phyloP scores from a whole-genome alignment of 495 filamentous ascomycete genomes.

The Hypoxylon lenormandii region DNA sequence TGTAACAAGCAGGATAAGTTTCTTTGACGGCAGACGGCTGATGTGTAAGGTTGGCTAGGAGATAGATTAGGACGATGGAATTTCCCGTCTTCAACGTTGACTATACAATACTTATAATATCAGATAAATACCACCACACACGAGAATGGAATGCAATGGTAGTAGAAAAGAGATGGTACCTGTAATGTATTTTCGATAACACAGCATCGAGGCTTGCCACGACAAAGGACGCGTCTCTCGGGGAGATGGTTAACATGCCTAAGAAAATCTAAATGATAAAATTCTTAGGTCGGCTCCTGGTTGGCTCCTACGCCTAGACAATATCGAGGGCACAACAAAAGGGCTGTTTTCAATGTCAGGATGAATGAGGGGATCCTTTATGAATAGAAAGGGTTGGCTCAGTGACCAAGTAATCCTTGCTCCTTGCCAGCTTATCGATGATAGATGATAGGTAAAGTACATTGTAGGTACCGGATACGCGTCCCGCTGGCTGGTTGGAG shows the following conservation, averaged over 20 bases:
- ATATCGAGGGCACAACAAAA: constrained; percentile 13
- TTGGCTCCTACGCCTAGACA: constrained; percentile 27
- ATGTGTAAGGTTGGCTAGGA: constrained; percentile 37
- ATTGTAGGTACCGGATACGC: background rate
- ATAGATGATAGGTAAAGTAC: no score
- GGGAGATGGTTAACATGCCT: constrained; percentile 10
- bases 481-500: background rate
- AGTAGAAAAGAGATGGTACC: constrained; percentile 7
- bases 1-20: constrained; percentile 13
- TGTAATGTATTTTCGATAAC: constrained; percentile 16
- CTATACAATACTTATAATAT: background rate
- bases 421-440: constrained; percentile 39
- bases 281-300: constrained; percentile 14
- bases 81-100: constrained; percentile 14
- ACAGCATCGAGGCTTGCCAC: constrained; percentile 21
- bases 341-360: constrained; percentile 17
- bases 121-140: background rate
- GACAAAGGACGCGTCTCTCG: constrained; percentile 13
- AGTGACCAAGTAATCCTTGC: constrained; percentile 35
- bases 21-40: constrained; percentile 24
- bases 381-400: constrained; percentile 26
- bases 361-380: constrained; percentile 24
- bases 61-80: constrained; percentile 26
- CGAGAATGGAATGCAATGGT: background rate
- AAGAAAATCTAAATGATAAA: constrained; percentile 12